These are phyloP conservation scores for Daucus carota DNA, from an alignment of 129 eudicot genomes.

Conservation along the genomic window DNA sequence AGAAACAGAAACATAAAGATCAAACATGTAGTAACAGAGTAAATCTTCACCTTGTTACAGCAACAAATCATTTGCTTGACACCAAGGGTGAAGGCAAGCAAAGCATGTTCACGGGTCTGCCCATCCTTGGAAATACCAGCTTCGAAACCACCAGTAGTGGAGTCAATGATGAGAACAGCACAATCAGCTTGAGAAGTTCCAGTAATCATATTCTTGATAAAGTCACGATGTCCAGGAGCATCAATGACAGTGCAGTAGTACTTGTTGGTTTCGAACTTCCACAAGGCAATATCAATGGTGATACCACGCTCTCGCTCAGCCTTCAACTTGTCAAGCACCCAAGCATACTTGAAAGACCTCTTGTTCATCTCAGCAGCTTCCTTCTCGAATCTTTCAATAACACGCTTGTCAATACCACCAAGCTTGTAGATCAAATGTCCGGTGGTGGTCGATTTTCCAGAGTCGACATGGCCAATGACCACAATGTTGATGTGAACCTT, in stretches of 20 bases:
- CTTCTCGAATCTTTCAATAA: conserved; percentile 46
- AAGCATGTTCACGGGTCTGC: conserved; percentile 48
- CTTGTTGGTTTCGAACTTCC: conserved; percentile 51
- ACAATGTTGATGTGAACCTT: conserved; percentile 49
- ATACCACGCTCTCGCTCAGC: conserved; percentile 64
- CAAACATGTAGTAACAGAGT: neutral
- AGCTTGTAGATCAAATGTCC: conserved; percentile 53
- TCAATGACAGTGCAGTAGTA: conserved; percentile 59
- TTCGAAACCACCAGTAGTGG: conserved; percentile 48
- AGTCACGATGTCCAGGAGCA: conserved; percentile 50
- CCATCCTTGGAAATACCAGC: conserved; percentile 50
- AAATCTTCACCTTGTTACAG: conserved; percentile 22
- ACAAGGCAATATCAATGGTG: conserved; percentile 48
- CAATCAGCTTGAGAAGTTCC: conserved; percentile 33
- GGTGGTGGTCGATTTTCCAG: conserved; percentile 46
- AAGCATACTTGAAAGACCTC: conserved; percentile 50
- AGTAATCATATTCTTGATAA: conserved; percentile 34
- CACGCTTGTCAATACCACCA: conserved; percentile 59
- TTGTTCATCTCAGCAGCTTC: conserved; percentile 64
- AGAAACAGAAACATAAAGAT: neutral
- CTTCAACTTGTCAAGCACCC: conserved; percentile 56
- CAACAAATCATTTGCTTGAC: conserved; percentile 42
- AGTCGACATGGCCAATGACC: conserved; percentile 55
- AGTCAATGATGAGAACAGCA: conserved; percentile 27
- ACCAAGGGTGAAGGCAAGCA: conserved; percentile 42